Conservation (phyloP, 2,329 filamentous ascomycete genomes). For the Ceratocystis variospora region DNA sequence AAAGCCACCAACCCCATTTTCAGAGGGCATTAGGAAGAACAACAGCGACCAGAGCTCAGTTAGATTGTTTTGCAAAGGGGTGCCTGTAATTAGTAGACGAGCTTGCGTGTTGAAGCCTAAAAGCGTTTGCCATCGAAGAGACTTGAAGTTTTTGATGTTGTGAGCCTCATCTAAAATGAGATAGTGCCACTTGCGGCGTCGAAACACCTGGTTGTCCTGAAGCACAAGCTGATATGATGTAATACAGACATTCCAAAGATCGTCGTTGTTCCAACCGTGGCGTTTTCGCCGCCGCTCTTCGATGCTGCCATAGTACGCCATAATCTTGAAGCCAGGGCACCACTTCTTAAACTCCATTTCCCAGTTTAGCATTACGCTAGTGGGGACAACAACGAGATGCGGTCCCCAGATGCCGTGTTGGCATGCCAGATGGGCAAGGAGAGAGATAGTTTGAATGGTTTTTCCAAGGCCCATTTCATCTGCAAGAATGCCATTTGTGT, state of each 20-base stretch:
- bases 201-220: slow-evolving; percentile 87
- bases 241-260: slow-evolving; percentile 93
- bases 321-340: slow-evolving; percentile 92
- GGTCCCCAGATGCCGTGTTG: slow-evolving; percentile 88
- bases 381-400: slow-evolving; percentile 89
- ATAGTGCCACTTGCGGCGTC: slow-evolving; percentile 88
- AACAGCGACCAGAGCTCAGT: slow-evolving; percentile 94
- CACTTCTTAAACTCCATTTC: slow-evolving; percentile 99
- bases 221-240: slow-evolving; percentile 95
- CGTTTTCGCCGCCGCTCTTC: slow-evolving; percentile 87
- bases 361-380: slow-evolving; percentile 98
- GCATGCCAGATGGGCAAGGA: slow-evolving; percentile 84
- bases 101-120: slow-evolving; percentile 86
- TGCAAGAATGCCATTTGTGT: slow-evolving; percentile 88
- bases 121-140: slow-evolving; percentile 89
- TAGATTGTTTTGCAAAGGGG: slow-evolving; percentile 90
- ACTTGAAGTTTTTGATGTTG: slow-evolving; percentile 99
- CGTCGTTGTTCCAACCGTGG: slow-evolving; percentile 83
- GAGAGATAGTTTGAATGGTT: slow-evolving; percentile 92
- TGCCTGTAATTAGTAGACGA: slow-evolving; percentile 78
- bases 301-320: slow-evolving; percentile 90
- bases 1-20: slow-evolving; percentile 75
- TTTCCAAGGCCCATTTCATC: slow-evolving; percentile 99
- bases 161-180: slow-evolving; percentile 97
- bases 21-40: slow-evolving; percentile 91